These are phyloP conservation scores for Blastocystis sp. DNA, from an alignment of 352 stramenopile species.

Conservation along the genomic window DNA sequence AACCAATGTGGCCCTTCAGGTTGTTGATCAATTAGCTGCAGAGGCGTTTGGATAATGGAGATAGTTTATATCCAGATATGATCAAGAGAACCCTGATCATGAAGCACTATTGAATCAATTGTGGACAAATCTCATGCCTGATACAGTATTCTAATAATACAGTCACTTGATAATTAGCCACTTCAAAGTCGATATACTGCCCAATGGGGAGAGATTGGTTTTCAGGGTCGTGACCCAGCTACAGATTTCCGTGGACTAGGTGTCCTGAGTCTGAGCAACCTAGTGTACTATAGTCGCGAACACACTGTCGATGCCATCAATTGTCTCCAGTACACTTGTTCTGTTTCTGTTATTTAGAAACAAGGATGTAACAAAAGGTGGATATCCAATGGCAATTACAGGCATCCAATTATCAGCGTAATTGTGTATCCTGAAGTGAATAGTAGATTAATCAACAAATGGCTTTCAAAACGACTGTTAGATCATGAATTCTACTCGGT, in stretches of 20 bases:
- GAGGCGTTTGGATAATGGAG: neutral
- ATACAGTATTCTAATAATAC: slow-evolving; percentile 4
- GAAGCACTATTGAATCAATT: slow-evolving; percentile 24
- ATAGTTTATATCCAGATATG: neutral
- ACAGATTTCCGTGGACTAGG: slow-evolving; percentile 59
- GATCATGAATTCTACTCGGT: slow-evolving; percentile 59
- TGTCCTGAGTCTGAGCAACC: slow-evolving; percentile 58
- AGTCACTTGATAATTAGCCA: neutral
- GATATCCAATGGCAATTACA: slow-evolving; percentile 59
- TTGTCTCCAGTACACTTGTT: neutral
- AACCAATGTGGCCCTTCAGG: slow-evolving; percentile 18
- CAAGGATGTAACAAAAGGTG: slow-evolving; percentile 28
- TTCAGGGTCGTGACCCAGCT: slow-evolving; percentile 47
- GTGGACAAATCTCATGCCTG: slow-evolving; percentile 6
- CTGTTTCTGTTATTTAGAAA: neutral
- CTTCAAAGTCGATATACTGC: neutral
- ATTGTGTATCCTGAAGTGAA: neutral
- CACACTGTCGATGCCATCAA: slow-evolving; percentile 18
- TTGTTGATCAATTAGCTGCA: neutral
- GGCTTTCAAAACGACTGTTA: slow-evolving; percentile 6
- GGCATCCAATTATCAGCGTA: slow-evolving; percentile 51
- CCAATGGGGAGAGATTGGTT: slow-evolving; percentile 45
- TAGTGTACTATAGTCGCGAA: slow-evolving; percentile 11
- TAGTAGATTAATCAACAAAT: slow-evolving; percentile 22
- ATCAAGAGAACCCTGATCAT: slow-evolving; percentile 51